Evolutionary conservation across 2,329 filamentous ascomycete species (phyloP).

Genomic region (Botrytis porri): DNA sequence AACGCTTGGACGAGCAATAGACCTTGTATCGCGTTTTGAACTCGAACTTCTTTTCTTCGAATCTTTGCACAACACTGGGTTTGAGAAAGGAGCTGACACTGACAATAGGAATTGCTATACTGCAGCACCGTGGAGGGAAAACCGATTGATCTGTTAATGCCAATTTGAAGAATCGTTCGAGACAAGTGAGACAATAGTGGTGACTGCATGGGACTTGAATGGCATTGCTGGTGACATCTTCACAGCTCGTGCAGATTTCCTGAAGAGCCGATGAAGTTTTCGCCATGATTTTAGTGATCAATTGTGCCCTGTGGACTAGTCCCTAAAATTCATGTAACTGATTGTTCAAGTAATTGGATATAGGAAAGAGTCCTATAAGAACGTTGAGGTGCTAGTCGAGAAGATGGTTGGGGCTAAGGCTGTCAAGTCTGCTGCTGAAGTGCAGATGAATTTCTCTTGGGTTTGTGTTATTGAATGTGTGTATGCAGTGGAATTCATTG

Average conservation of each 20-base stretch:
- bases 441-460: background rate
- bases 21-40: background rate
- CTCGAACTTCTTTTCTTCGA: background rate
- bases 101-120: background rate
- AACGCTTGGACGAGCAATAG: background rate
- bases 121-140: background rate
- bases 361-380: background rate
- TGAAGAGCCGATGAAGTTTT: background rate
- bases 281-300: background rate
- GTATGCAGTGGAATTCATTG: background rate
- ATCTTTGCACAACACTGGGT: background rate
- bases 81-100: background rate
- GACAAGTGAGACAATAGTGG: background rate
- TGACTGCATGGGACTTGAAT: background rate
- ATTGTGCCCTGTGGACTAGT: background rate
- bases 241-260: background rate
- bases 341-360: background rate
- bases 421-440: background rate
- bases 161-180: background rate
- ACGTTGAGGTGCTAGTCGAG: background rate
- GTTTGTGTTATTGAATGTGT: background rate
- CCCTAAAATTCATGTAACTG: background rate
- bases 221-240: background rate
- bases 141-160: background rate
- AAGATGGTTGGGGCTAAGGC: background rate